Conservation (phyloP, 2,329 filamentous ascomycete species). For the Aspergillus pseudotamarii region DNA sequence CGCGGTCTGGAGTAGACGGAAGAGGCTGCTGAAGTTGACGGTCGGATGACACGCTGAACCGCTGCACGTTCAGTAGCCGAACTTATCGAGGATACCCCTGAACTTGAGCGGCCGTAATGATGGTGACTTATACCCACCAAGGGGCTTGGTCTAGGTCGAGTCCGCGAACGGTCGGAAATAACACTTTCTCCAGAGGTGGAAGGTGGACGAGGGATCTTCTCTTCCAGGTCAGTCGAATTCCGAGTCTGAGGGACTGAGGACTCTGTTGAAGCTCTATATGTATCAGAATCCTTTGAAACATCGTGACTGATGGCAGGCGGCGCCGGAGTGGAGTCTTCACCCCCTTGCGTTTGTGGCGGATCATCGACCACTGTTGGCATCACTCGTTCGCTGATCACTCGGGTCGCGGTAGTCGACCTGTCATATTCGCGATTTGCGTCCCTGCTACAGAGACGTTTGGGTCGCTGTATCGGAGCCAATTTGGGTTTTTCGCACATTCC, state of each 20-base stretch:
- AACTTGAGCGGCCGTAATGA: slow-evolving; percentile 22
- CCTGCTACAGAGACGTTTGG: slow-evolving; percentile 33
- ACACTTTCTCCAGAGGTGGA: slow-evolving; percentile 36
- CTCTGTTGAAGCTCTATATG: slow-evolving; percentile 13
- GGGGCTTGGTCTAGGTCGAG: slow-evolving; percentile 29
- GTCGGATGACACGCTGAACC: slow-evolving; percentile 44
- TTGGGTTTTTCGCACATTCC: slow-evolving; percentile 35
- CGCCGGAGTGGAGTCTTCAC: slow-evolving; percentile 18
- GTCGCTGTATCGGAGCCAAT: slow-evolving; percentile 31
- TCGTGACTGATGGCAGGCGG: slow-evolving; percentile 12
- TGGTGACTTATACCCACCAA: slow-evolving; percentile 28
- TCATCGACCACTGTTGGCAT: slow-evolving; percentile 22
- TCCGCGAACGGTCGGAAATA: slow-evolving; percentile 31
- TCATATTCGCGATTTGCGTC: slow-evolving; percentile 25
- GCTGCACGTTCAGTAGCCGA: slow-evolving; percentile 40
- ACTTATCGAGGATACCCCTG: slow-evolving; percentile 26
- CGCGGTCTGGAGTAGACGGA: slow-evolving; percentile 31
- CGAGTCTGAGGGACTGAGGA: slow-evolving; percentile 10
- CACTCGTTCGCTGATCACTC: slow-evolving; percentile 24
- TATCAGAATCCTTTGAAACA: slow-evolving; percentile 10
- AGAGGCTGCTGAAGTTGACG: slow-evolving; percentile 32
- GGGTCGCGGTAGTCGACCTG: slow-evolving; percentile 23
- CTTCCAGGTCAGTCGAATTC: slow-evolving; percentile 10
- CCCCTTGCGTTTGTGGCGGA: slow-evolving; percentile 31
- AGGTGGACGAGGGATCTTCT: slow-evolving; percentile 24